These are phyloP conservation scores for Fusarium bactridioides DNA, from an alignment of 2,329 filamentous ascomycete species.

Conservation along the genomic window DNA sequence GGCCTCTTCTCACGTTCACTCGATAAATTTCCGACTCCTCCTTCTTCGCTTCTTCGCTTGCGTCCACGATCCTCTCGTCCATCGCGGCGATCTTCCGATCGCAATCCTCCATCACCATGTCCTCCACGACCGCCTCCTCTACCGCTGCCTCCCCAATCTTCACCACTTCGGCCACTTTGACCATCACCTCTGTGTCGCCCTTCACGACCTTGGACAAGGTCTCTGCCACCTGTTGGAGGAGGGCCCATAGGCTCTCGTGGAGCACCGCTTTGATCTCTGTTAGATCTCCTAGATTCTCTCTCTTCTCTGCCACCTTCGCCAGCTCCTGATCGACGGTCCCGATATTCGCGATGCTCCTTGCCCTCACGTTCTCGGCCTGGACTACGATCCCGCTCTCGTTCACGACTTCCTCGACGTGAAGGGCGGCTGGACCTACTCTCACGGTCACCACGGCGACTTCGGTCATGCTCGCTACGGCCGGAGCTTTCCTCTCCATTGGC, in stretches of 20 bases:
- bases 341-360: slow-evolving; percentile 56
- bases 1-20: slow-evolving; percentile 63
- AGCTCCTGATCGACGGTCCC: slow-evolving; percentile 52
- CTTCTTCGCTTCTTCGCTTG: slow-evolving; percentile 58
- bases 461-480: slow-evolving; percentile 51
- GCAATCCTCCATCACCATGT: slow-evolving; percentile 43
- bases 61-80: slow-evolving; percentile 49
- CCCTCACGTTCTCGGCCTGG: slow-evolving; percentile 55
- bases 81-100: slow-evolving; percentile 46
- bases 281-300: slow-evolving; percentile 46
- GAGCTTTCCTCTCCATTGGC: slow-evolving; percentile 44
- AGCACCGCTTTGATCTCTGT: slow-evolving; percentile 35
- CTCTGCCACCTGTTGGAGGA: slow-evolving; percentile 43
- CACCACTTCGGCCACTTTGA: slow-evolving; percentile 36
- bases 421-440: slow-evolving; percentile 50
- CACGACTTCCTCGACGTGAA: slow-evolving; percentile 59
- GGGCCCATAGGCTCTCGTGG: slow-evolving; percentile 44
- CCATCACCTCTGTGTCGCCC: slow-evolving; percentile 45
- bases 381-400: slow-evolving; percentile 59
- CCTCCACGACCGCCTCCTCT: slow-evolving; percentile 47
- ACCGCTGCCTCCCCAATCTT: slow-evolving; percentile 47
- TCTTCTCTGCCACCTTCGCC: slow-evolving; percentile 46
- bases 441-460: slow-evolving; percentile 54
- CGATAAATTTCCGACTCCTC: slow-evolving; percentile 46
- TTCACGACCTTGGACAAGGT: slow-evolving; percentile 44